phyloP scores from a whole-genome alignment of 106 monocot genomes.

The Dendrobium huoshanense region DNA sequence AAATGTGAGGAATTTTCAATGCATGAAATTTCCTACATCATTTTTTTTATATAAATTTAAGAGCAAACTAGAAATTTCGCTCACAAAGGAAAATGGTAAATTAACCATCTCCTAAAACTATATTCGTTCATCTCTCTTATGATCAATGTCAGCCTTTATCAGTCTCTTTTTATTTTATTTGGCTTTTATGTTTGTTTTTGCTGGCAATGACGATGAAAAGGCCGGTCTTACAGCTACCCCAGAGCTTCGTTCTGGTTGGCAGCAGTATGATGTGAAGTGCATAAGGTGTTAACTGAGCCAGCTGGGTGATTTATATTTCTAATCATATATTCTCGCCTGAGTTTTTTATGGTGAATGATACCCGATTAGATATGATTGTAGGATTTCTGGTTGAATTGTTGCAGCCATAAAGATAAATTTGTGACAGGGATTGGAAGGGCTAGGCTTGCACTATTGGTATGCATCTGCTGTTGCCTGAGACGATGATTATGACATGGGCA shows the following conservation, averaged over 20 bases:
- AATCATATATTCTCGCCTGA: not conserved
- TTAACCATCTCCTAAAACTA: not conserved
- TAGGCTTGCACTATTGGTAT: no score
- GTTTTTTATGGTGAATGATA: no score
- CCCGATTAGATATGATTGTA: no score
- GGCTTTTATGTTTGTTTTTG: not conserved
- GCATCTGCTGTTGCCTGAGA: no score
- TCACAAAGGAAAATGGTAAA: not conserved
- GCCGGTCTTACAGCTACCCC: constrained; percentile 3
- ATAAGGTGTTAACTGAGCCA: constrained; percentile 1
- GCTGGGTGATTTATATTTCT: not conserved
- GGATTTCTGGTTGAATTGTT: no score
- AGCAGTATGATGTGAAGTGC: not conserved
- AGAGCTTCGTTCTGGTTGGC: not conserved
- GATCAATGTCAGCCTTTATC: not conserved
- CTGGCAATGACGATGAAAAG: constrained; percentile 2
- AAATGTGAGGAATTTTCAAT: no score
- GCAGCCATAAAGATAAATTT: no score
- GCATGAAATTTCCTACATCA: no score
- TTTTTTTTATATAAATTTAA: no score
- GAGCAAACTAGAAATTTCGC: not conserved
- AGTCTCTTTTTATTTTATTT: not conserved
- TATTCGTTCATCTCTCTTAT: not conserved
- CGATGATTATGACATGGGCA: no score
- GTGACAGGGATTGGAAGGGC: no score